A percentile compares a stretch with the other conserved stretches of the same genome.
These are phyloP conservation scores for Pyrenula massariospora DNA, from an alignment of 495 filamentous ascomycete genomes.

Conservation along the genomic window DNA sequence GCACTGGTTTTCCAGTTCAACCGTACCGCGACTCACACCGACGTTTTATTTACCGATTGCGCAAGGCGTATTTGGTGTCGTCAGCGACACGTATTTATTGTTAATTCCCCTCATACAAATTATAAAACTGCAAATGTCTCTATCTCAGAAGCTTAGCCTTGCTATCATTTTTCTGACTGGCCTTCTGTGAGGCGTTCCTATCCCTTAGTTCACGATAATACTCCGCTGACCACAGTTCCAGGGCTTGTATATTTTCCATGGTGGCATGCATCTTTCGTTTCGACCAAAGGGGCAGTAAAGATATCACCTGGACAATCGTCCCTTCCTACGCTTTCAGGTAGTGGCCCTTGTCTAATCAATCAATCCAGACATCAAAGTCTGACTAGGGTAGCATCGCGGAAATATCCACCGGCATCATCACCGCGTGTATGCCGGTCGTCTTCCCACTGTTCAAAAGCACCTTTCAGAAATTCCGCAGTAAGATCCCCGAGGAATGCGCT, in stretches of 20 bases:
- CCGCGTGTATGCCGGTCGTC: neutral
- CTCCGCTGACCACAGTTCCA: neutral
- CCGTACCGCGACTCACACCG: neutral
- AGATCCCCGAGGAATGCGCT: neutral
- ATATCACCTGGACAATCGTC: too few species aligned
- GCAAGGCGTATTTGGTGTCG: conserved; percentile 6
- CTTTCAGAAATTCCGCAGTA: neutral
- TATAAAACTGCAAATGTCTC: conserved; percentile 6
- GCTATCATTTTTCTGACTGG: conserved; percentile 8
- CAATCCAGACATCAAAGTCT: too few species aligned
- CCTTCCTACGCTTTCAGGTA: too few species aligned
- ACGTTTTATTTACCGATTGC: neutral
- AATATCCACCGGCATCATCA: neutral
- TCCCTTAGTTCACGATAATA: neutral
- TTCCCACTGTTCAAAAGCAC: neutral
- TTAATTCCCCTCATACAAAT: conserved; percentile 10
- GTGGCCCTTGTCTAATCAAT: too few species aligned
- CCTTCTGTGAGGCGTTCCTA: conserved; percentile 2
- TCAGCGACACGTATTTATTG: conserved; percentile 11
- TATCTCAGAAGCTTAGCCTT: conserved; percentile 6
- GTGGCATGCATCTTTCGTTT: neutral
- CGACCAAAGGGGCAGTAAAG: too few species aligned
- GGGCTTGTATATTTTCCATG: neutral
- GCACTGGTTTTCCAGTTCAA: neutral
- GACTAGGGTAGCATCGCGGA: neutral